Evolutionary conservation across 1,139 yeast species (phyloP).

Genomic region (Pichia sp.): DNA sequence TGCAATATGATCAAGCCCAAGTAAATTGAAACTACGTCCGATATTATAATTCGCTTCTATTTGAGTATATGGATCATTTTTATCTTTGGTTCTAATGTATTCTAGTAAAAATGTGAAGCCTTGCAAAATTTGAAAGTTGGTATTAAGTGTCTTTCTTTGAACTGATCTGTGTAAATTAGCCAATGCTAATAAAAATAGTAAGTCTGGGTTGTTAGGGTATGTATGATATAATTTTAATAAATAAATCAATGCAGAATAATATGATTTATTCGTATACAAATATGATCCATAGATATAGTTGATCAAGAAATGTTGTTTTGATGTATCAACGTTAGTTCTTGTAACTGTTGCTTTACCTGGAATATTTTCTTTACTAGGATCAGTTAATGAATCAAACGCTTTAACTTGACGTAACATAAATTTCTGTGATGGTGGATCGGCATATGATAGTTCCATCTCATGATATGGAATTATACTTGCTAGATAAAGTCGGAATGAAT

Average conservation of each 20-base stretch:
- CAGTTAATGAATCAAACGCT: slow-evolving; percentile 69
- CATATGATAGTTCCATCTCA: slow-evolving; percentile 51
- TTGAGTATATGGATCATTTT: slow-evolving; percentile 43
- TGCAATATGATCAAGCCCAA: slow-evolving; percentile 72
- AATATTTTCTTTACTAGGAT: slow-evolving; percentile 40
- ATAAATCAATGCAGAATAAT: slow-evolving; percentile 69
- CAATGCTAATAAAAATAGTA: slow-evolving; percentile 67
- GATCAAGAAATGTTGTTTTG: slow-evolving; percentile 60
- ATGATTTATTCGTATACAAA: slow-evolving; percentile 76
- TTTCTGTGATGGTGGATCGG: slow-evolving; percentile 81
- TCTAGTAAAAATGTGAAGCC: slow-evolving; percentile 75
- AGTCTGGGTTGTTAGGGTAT: slow-evolving; percentile 68
- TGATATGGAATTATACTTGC: slow-evolving; percentile 62
- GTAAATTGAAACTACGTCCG: slow-evolving; percentile 78
- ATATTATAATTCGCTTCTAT: slow-evolving; percentile 82
- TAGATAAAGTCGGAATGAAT: slow-evolving; percentile 58
- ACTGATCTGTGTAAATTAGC: slow-evolving; percentile 87
- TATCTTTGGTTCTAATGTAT: slow-evolving; percentile 45
- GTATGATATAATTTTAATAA: slow-evolving; percentile 55
- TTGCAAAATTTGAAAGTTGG: slow-evolving; percentile 82
- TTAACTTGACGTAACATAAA: slow-evolving; percentile 83
- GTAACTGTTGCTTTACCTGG: slow-evolving; percentile 74
- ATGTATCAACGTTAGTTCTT: slow-evolving; percentile 38
- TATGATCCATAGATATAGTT: slow-evolving; percentile 73
- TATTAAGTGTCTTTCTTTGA: slow-evolving; percentile 79